A percentile compares a stretch with the other conserved stretches of the same genome.
These are phyloP conservation scores for Xylaria castorea DNA, from an alignment of 495 filamentous ascomycete genomes.

Conservation along the genomic window DNA sequence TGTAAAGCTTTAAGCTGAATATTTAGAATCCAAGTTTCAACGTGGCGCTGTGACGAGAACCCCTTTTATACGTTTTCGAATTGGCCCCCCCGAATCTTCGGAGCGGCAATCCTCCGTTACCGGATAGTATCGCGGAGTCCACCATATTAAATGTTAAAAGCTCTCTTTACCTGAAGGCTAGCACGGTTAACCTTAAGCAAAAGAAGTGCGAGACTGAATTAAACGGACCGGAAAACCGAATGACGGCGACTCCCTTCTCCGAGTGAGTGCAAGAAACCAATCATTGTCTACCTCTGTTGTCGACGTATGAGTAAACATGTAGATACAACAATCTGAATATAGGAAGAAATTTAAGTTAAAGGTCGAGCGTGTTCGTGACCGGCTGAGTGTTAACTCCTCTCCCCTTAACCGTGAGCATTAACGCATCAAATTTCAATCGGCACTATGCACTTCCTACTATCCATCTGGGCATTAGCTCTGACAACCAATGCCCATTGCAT, in stretches of 20 bases:
- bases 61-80: not conserved
- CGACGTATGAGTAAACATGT: not conserved
- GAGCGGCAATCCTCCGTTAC: slow-evolving; percentile 8
- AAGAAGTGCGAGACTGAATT: not conserved
- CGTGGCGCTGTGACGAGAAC: not conserved
- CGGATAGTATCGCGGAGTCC: not conserved
- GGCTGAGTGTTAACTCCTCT: not conserved
- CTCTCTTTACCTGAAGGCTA: not conserved
- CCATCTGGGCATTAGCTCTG: not conserved
- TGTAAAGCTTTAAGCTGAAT: not conserved
- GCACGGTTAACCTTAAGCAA: not conserved
- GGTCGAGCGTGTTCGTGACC: not conserved
- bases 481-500: not conserved
- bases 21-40: not conserved
- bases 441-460: not conserved
- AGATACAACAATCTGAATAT: not conserved
- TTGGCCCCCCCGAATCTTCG: not conserved
- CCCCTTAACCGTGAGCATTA: not conserved
- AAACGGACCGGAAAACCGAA: not conserved
- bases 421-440: not conserved
- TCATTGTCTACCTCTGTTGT: not conserved
- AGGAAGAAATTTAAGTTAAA: not conserved
- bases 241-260: not conserved
- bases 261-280: not conserved
- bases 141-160: not conserved